phyloP scores from a whole-genome alignment of 2,329 filamentous ascomycete species.

The Tolypocladium endophyticum region DNA sequence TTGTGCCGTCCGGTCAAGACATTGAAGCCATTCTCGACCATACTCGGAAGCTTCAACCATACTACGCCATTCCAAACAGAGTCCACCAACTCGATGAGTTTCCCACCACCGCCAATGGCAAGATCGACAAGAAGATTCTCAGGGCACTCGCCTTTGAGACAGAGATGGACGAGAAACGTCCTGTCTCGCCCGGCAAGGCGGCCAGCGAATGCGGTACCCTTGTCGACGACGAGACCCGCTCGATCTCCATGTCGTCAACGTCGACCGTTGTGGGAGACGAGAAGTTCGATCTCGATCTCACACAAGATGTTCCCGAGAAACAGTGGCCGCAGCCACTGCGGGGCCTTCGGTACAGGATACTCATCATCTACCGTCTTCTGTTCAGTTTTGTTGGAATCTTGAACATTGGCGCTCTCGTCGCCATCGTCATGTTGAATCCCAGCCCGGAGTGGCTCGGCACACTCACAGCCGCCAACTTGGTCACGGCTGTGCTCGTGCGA shows the following conservation, averaged over 20 bases:
- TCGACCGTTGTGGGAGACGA: constrained; percentile 14
- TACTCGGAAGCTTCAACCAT: constrained; percentile 34
- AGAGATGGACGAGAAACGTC: constrained; percentile 1
- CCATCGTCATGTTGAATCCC: constrained; percentile 24
- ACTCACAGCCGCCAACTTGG: constrained; percentile 37
- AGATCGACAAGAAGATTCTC: constrained; percentile 41
- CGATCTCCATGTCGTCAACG: constrained; percentile 18
- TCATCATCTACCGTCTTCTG: constrained; percentile 45
- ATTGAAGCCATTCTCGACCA: constrained; percentile 26
- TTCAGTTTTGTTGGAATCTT: constrained; percentile 41
- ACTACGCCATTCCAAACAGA: constrained; percentile 41
- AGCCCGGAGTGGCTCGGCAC: constrained; percentile 26
- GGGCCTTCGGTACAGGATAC: constrained; percentile 30
- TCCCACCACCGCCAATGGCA: constrained; percentile 43
- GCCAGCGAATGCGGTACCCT: constrained; percentile 10
- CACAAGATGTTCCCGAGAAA: constrained; percentile 28
- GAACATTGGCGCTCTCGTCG: constrained; percentile 37
- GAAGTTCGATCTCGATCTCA: constrained; percentile 18
- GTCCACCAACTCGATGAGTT: constrained; percentile 32
- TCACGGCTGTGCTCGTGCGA: constrained; percentile 38
- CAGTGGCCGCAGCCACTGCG: constrained; percentile 25
- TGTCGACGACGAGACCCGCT: constrained; percentile 14
- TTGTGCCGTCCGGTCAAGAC: constrained; percentile 24
- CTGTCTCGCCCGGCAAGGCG: neutral
- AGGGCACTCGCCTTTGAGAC: constrained; percentile 17